phyloP scores from a whole-genome alignment of 805 yeast genomes.

The Ogataea pini region DNA sequence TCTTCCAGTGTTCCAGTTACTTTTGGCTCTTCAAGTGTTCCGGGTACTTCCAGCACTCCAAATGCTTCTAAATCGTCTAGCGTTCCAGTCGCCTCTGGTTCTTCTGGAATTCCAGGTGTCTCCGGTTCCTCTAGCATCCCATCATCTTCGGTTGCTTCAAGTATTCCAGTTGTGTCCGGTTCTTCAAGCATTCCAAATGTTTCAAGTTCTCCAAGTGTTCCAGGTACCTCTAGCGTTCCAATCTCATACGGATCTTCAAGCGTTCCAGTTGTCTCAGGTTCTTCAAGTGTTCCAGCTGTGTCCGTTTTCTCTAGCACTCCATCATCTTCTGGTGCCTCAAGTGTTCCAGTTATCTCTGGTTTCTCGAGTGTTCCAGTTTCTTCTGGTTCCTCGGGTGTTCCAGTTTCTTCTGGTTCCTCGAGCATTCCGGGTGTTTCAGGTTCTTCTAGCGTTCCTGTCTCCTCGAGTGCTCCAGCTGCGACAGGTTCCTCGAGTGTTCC shows the following conservation, averaged over 20 bases:
- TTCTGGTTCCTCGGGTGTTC: neutral
- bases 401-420: too few relatives aligned
- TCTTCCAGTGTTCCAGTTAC: neutral
- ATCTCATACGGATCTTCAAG: neutral
- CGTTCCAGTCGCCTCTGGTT: too few relatives aligned
- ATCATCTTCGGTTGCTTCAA: neutral
- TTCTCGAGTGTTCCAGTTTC: too few relatives aligned
- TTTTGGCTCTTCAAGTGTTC: too few relatives aligned
- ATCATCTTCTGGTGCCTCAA: neutral
- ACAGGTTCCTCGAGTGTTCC: neutral
- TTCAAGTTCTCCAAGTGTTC: neutral
- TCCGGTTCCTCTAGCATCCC: neutral
- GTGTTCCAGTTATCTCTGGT: too few relatives aligned
- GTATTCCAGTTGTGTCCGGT: neutral
- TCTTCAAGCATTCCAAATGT: neutral
- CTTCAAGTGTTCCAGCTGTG: neutral
- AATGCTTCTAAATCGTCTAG: too few relatives aligned
- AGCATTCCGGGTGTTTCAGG: too few relatives aligned
- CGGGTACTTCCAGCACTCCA: too few relatives aligned
- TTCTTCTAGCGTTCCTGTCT: too few relatives aligned
- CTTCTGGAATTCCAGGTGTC: neutral
- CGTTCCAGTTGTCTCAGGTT: neutral
- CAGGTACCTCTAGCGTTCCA: slow-evolving; percentile 1
- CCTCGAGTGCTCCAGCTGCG: neutral
- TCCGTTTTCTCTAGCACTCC: neutral